Conservation (phyloP, 2,329 filamentous ascomycete genomes). For the Colletotrichum limetticola region DNA sequence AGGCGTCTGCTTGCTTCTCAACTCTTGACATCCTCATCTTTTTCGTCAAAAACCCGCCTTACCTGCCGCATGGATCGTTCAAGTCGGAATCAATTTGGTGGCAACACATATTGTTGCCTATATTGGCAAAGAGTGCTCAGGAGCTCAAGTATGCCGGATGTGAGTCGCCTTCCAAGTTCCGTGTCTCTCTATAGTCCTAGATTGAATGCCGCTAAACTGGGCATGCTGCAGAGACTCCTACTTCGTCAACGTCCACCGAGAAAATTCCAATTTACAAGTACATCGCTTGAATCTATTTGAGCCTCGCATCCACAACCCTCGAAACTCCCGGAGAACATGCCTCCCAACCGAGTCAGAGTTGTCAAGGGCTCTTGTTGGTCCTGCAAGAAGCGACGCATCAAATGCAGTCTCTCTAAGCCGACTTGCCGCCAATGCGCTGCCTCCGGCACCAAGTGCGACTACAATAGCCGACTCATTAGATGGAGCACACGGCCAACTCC, state of each 20-base stretch:
- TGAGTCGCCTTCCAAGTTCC: not conserved
- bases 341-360: slow-evolving; percentile 33
- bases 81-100: not conserved
- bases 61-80: not conserved
- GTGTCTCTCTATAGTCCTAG: too few relatives aligned
- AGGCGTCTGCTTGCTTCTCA: not conserved
- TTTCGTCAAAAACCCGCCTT: not conserved
- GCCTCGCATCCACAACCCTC: too few relatives aligned
- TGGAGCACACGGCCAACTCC: not conserved
- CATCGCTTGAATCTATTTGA: not conserved
- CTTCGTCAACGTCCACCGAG: not conserved
- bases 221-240: not conserved
- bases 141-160: not conserved
- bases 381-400: slow-evolving; percentile 55
- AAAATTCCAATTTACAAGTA: not conserved
- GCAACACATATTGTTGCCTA: not conserved
- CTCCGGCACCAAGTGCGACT: not conserved
- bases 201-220: not conserved
- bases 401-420: slow-evolving; percentile 52
- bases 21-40: not conserved
- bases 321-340: not conserved
- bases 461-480: not conserved
- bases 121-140: not conserved
- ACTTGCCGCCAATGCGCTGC: slow-evolving; percentile 48
- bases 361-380: slow-evolving; percentile 56